phyloP scores from a whole-genome alignment of 2,329 filamentous ascomycete genomes.

The Diplodia sapinea region DNA sequence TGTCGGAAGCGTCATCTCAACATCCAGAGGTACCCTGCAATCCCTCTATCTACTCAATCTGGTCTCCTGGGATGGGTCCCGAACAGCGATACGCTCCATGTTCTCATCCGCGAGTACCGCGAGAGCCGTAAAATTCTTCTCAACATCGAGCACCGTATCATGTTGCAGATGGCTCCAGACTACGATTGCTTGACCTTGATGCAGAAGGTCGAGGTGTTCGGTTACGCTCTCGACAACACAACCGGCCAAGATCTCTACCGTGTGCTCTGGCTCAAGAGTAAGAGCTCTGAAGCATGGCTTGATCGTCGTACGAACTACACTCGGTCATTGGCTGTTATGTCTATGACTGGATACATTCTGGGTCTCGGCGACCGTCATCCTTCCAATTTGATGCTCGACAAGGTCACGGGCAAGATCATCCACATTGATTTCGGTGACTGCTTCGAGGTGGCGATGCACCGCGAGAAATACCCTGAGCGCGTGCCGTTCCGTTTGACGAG shows the following conservation, averaged over 20 bases:
- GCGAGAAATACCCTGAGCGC: conserved; percentile 97
- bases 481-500: conserved; percentile 97
- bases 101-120: conserved; percentile 95
- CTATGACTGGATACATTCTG: conserved; percentile 99
- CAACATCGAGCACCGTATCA: conserved; percentile 99
- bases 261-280: conserved; percentile 98
- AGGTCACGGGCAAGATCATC: conserved; percentile 93
- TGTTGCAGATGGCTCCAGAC: conserved; percentile 99
- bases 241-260: conserved; percentile 98
- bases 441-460: conserved; percentile 99
- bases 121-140: conserved; percentile 96
- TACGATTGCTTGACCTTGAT: conserved; percentile 98
- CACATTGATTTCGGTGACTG: conserved; percentile 99
- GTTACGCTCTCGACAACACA: conserved; percentile 98
- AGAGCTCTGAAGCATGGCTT: conserved; percentile 96
- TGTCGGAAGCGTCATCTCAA: conserved; percentile 96
- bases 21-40: conserved; percentile 95
- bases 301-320: conserved; percentile 99
- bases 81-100: conserved; percentile 96
- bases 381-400: conserved; percentile 96
- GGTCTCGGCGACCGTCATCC: conserved; percentile 96
- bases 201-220: conserved; percentile 99
- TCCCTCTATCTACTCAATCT: conserved; percentile 94
- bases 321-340: conserved; percentile 96
- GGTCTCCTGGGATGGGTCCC: conserved; percentile 95